Evolutionary conservation across 2,329 filamentous ascomycete species (phyloP).

Genomic region (Penicillium sp.): DNA sequence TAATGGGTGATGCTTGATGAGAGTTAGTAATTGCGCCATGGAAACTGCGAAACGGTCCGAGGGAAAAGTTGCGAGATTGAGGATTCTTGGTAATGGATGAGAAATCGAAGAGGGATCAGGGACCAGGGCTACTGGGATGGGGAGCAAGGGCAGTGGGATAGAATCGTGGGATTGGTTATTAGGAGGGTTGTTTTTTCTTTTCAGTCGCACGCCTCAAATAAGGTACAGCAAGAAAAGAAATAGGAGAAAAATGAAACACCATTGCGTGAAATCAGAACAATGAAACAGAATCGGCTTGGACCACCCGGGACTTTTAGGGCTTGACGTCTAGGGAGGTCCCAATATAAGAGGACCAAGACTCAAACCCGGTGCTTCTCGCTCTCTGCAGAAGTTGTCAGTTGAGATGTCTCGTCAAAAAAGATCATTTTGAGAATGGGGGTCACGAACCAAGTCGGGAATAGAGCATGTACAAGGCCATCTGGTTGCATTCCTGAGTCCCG

Average conservation of each 20-base stretch:
- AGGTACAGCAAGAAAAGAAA: conserved; percentile 30
- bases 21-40: too few species aligned
- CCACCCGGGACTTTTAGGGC: conserved; percentile 26
- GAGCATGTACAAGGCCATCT: conserved; percentile 99
- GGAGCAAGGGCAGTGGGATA: conserved; percentile 5
- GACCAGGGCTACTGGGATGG: conserved; percentile 14
- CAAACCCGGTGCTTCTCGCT: conserved; percentile 70
- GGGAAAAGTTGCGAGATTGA: too few species aligned
- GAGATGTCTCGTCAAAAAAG: not conserved
- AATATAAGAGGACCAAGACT: conserved; percentile 7
- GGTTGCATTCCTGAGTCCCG: conserved; percentile 95
- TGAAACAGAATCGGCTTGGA: conserved; percentile 19
- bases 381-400: conserved; percentile 46
- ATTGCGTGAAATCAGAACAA: conserved; percentile 11
- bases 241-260: conserved; percentile 13
- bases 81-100: too few species aligned
- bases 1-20: too few species aligned
- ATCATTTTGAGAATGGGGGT: not conserved
- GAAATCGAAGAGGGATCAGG: too few species aligned
- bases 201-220: conserved; percentile 28
- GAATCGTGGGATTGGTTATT: conserved; percentile 23
- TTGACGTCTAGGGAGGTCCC: conserved; percentile 7
- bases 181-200: conserved; percentile 6
- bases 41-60: too few species aligned
- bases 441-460: conserved; percentile 84